Evolutionary conservation across 2,329 filamentous ascomycete species (phyloP).

Genomic region (Niveomyces coronatus): DNA sequence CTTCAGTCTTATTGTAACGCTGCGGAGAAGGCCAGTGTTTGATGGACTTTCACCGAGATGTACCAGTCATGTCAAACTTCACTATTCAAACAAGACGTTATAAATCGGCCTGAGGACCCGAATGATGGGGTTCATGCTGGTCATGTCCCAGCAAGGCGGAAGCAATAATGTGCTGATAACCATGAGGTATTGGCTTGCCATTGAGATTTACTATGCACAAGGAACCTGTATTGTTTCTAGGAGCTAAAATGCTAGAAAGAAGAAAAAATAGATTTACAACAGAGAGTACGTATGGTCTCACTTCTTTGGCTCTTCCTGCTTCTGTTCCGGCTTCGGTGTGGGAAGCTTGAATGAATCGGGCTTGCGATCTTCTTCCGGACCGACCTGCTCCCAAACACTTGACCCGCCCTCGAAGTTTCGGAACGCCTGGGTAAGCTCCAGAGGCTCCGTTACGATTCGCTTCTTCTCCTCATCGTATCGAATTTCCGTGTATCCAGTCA

Average conservation of each 20-base stretch:
- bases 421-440: constrained; percentile 97
- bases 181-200: no score
- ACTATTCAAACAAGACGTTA: neutral
- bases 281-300: constrained; percentile 32
- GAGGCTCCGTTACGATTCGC: constrained; percentile 92
- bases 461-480: constrained; percentile 99
- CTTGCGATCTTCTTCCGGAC: constrained; percentile 62
- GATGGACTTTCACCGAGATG: no score
- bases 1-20: no score
- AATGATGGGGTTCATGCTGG: no score
- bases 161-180: no score
- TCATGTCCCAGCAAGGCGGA: no score
- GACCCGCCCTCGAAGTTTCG: constrained; percentile 92
- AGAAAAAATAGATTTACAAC: neutral
- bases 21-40: no score
- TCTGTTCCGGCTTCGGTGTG: constrained; percentile 88
- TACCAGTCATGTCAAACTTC: neutral
- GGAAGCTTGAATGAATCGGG: constrained; percentile 90
- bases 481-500: constrained; percentile 97
- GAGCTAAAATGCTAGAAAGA: neutral
- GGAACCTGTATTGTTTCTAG: no score
- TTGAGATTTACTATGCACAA: no score
- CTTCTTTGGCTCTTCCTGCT: constrained; percentile 88
- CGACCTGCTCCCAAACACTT: constrained; percentile 57
- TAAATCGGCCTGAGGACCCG: no score